A percentile compares a stretch with the other conserved stretches of the same genome.
Conservation (phyloP, 225 moss, liverwort and hornwort species). For the Ulota crispa region DNA sequence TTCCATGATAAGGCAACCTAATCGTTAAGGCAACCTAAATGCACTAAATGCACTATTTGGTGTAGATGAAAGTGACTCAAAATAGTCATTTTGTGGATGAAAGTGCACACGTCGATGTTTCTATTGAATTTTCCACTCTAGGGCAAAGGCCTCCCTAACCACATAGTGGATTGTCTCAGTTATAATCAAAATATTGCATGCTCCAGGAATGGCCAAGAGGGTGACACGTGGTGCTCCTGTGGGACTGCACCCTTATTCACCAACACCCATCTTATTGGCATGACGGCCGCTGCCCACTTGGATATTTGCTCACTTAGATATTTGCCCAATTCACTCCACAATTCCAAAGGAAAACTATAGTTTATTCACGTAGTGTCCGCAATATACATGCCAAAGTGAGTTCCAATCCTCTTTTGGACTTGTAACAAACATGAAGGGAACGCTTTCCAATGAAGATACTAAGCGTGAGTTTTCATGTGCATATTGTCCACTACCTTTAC, state of each 20-base stretch:
- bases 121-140: too few species aligned
- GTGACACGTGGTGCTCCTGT: neutral
- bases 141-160: neutral
- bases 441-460: too few species aligned
- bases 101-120: too few species aligned
- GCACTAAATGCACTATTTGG: too few species aligned
- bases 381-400: neutral
- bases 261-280: conserved; percentile 4
- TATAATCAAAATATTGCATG: neutral
- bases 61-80: too few species aligned
- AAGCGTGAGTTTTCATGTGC: too few species aligned
- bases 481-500: too few species aligned
- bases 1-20: too few species aligned
- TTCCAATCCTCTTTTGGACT: neutral
- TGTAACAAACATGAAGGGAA: too few species aligned
- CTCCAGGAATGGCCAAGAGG: neutral
- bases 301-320: conserved; percentile 19
- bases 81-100: too few species aligned
- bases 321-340: neutral
- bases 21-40: too few species aligned
- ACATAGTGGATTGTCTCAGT: neutral
- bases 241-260: neutral
- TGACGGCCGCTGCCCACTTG: conserved; percentile 4
- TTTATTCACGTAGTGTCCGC: neutral
- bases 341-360: neutral